Base-by-base conservation (phyloP, 805 yeast genomes). In the Lipomyces kockii region DNA sequence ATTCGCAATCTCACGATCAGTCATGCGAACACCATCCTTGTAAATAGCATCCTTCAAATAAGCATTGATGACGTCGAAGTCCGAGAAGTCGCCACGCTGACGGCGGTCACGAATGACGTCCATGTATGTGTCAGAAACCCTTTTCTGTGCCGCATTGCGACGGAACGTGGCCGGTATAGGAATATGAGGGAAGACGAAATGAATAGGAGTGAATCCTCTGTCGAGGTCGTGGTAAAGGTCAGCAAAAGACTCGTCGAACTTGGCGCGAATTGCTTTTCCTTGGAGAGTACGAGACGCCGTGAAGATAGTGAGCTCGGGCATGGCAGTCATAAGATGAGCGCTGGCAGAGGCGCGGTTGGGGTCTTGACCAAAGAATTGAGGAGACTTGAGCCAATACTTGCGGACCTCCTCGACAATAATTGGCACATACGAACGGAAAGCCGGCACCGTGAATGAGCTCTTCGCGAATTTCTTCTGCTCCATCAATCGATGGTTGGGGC, bases 401-500 rank as follows among this genome's bases (percentile, higher is more conserved):
- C 83, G 74, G 57, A 91, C 85, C 79, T 95, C 99, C 71, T 88
- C 89, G 74, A 85, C 85, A 75, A 95, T 92, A 78, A 88, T 82
- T 66, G 99, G 99, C 61, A 95, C 98, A 76, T 95, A 94, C 20
- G 81, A 80, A 73, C 86, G 85, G 83, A 95, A 95, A 0, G 96
- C 86, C 57, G 91, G 97, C 71, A 85, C 86, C 34, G 97, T 90
- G 74, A 95, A 84, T 27, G 97, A 96, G 63, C 86, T 86, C 80
- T 95, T 95, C 70, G 93, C 97, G 76, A 95, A 95, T 82, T 92
- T 95, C 86, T 95, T 95, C 80, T 95, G 99, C 79, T 95, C 99
- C 99, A 95, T 95, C 76, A 95, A 85, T 73, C 92, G 87, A 75
- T 87, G 81, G 81, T 95, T 95, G 71, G 99, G 92, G 80, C 98